Conservation (phyloP, 2,329 filamentous ascomycete species). For the Alternaria panax region DNA sequence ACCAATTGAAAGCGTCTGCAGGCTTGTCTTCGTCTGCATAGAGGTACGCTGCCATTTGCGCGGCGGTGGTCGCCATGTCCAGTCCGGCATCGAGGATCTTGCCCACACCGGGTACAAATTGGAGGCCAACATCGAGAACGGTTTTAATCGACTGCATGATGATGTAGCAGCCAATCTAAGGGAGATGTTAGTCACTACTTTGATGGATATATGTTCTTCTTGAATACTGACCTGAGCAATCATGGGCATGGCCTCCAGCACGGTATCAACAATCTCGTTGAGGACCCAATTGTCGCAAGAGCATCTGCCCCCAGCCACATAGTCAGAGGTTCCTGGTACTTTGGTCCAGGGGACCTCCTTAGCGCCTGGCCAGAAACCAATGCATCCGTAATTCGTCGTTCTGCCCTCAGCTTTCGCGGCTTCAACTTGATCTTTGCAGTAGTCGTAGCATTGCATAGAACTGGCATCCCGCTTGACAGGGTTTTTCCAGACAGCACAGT, state of each 20-base stretch:
- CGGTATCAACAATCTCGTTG: conserved; percentile 13
- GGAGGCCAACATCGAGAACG: conserved; percentile 11
- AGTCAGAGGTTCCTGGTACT: not conserved
- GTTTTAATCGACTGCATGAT: conserved; percentile 14
- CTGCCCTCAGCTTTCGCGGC: conserved; percentile 6
- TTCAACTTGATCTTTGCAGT: not conserved
- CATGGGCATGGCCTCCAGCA: conserved; percentile 17
- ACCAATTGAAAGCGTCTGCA: conserved; percentile 12
- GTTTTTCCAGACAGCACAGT: not conserved
- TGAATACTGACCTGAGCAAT: conserved; percentile 14
- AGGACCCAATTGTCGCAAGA: conserved; percentile 12
- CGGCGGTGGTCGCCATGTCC: conserved; percentile 13
- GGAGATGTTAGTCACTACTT: no score
- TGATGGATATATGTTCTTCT: no score
- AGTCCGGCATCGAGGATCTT: conserved; percentile 5
- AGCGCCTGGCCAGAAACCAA: conserved; percentile 1
- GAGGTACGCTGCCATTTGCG: conserved; percentile 9
- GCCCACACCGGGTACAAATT: conserved; percentile 8
- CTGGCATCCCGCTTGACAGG: not conserved
- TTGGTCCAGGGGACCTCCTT: conserved; percentile 9
- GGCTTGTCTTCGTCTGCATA: conserved; percentile 13
- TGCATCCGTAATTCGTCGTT: conserved; percentile 17
- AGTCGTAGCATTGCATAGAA: not conserved
- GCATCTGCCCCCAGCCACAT: conserved; percentile 2
- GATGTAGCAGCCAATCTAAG: conserved; percentile 14